Percentiles rank a stretch among this genome's conserved stretches.
phyloP scores from a whole-genome alignment of 2,329 filamentous ascomycete genomes.

The Fusarium sp. region DNA sequence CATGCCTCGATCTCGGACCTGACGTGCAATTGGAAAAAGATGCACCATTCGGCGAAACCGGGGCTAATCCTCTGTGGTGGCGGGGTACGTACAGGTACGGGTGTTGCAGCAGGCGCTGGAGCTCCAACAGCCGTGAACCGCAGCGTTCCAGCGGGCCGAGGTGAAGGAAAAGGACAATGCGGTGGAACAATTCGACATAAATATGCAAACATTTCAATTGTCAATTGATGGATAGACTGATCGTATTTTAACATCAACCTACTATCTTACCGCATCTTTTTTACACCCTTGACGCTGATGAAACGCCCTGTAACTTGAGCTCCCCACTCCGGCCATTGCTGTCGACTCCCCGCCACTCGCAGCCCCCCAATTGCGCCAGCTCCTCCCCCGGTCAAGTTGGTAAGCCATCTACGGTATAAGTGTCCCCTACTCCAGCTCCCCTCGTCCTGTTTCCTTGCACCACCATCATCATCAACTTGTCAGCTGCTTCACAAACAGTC shows the following conservation, averaged over 20 bases:
- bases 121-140: not conserved
- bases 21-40: constrained; percentile 34
- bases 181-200: not conserved
- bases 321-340: constrained; percentile 23
- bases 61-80: constrained; percentile 36
- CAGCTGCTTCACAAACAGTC: constrained; percentile 17
- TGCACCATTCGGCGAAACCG: constrained; percentile 40
- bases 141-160: not conserved
- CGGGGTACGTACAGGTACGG: not conserved
- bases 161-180: not conserved
- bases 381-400: constrained; percentile 28
- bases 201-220: not conserved
- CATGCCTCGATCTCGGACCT: constrained; percentile 34
- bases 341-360: constrained; percentile 17
- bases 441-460: constrained; percentile 24
- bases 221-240: not conserved
- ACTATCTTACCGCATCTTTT: not conserved
- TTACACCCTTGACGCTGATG: not conserved
- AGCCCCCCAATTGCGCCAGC: constrained; percentile 34
- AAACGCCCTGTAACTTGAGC: constrained; percentile 40
- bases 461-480: constrained; percentile 30
- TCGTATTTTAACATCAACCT: not conserved
- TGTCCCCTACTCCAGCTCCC: constrained; percentile 34
- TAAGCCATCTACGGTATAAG: constrained; percentile 38
- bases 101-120: not conserved